phyloP scores from a whole-genome alignment of 257 asterid genomes.

The Rehmannia glutinosa region DNA sequence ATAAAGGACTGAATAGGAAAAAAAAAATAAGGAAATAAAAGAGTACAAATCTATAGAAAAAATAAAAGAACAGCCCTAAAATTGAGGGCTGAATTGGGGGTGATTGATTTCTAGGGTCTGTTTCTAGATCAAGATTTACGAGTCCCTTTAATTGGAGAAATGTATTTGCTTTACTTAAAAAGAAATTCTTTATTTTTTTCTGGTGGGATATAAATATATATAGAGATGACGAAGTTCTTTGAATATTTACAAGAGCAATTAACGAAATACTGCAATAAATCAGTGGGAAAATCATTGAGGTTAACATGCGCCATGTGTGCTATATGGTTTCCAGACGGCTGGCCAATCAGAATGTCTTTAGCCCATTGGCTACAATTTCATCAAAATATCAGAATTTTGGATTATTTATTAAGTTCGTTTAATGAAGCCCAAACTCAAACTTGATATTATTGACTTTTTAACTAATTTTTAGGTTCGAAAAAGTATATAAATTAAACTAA shows the following conservation, averaged over 20 bases:
- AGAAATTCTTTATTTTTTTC: not conserved
- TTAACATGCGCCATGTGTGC: conserved; percentile 14
- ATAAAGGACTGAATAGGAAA: not conserved
- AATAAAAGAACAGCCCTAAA: not conserved
- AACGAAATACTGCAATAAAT: too few species aligned
- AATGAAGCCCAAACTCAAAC: too few species aligned
- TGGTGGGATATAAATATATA: too few species aligned
- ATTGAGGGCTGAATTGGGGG: not conserved
- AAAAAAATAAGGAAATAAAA: not conserved
- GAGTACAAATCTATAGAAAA: too few species aligned
- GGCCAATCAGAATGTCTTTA: not conserved
- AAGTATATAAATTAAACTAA: too few species aligned
- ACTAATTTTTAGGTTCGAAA: too few species aligned
- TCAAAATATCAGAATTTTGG: not conserved
- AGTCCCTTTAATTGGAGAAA: not conserved
- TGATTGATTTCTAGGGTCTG: not conserved
- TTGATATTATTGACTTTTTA: not conserved
- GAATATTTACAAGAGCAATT: too few species aligned
- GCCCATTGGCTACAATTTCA: not conserved
- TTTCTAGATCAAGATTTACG: not conserved
- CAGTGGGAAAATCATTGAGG: not conserved
- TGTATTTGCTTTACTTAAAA: not conserved
- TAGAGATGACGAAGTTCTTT: too few species aligned
- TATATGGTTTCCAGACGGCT: not conserved
- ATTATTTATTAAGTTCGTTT: not conserved